These are phyloP conservation scores for Nothomitra cinnamomea DNA, from an alignment of 2,329 filamentous ascomycete genomes.

Conservation along the genomic window DNA sequence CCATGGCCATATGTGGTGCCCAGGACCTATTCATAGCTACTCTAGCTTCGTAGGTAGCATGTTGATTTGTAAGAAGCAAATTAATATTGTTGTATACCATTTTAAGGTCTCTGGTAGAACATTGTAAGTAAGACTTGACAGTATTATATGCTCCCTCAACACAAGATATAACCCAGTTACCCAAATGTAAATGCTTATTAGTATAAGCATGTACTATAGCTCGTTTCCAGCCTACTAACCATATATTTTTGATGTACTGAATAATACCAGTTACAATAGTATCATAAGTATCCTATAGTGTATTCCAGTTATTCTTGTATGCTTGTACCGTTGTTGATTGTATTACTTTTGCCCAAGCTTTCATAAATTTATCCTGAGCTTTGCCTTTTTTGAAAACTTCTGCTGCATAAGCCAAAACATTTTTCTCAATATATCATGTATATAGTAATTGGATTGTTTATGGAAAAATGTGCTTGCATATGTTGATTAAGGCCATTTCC, in stretches of 20 bases:
- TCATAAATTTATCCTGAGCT: neutral
- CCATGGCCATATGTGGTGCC: too few species aligned
- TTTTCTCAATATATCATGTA: slow-evolving; percentile 1
- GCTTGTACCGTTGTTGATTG: neutral
- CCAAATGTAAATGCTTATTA: too few species aligned
- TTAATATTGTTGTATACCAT: neutral
- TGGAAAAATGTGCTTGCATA: neutral
- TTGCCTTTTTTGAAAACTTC: neutral
- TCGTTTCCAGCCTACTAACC: too few species aligned
- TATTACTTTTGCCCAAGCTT: neutral
- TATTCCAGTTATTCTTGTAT: neutral
- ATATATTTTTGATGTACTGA: neutral
- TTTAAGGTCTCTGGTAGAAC: neutral
- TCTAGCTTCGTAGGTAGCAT: neutral
- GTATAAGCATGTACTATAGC: too few species aligned
- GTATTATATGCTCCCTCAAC: too few species aligned
- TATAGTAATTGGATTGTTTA: neutral
- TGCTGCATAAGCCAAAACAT: neutral
- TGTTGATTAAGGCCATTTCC: neutral
- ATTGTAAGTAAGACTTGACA: too few species aligned
- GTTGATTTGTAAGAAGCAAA: neutral
- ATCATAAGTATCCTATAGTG: neutral
- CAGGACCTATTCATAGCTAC: neutral
- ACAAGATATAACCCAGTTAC: too few species aligned
- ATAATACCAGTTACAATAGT: neutral